Base-by-base conservation (phyloP, 768 basidiomycete species). In the Mycena vulgaris region DNA sequence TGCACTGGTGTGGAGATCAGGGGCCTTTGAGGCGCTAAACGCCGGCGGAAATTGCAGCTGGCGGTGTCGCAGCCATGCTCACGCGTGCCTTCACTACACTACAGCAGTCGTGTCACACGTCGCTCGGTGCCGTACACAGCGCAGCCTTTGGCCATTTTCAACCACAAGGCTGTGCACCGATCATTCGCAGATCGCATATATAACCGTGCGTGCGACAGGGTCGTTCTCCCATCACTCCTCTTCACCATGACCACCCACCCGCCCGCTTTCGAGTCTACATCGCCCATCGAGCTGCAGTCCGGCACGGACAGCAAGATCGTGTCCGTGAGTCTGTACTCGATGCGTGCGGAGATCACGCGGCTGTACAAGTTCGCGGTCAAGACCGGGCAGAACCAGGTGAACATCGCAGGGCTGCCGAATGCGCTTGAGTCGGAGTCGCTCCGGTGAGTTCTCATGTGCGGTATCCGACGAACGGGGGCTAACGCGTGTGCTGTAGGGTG, bases 281-380 rank as follows among this genome's bases (percentile, higher is more conserved):
- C 80, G 64, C 49, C 66, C 39, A 74, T 86, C 33, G 75, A 83
- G 25, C 78, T 85, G 37, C 61, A 70, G 53, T 78, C 81, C 6
- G 58, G 68, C 5, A 69, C 74, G 35, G 75, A 80, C 62, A 82
- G 85, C 77, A 83, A 79, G 62, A 83, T 87, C 25, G 70, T 74
- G 49, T 74, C 78, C 33, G 82, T 87, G 47, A 84, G 77, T 72
- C 75, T 87, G 17, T 87, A 86, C 72, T 69, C 85, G 10, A 77
- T 79, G 17, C 82, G 81, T 35, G 85, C 86, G 9, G 85, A 86
- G 70, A 72, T 86, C 30, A 83, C 81, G 21, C 83, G 85, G 27
- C 62, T 82, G 19, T 85, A 82, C 77, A 81, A 76, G 69, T 76
- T 85, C 69, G 69, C 69, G 13, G 80, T 83, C 8, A 77, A 82